A percentile compares a stretch with the other conserved stretches of the same genome.
Evolutionary conservation across 805 yeast species (phyloP).

Genomic region (Metschnikowia continentalis): DNA sequence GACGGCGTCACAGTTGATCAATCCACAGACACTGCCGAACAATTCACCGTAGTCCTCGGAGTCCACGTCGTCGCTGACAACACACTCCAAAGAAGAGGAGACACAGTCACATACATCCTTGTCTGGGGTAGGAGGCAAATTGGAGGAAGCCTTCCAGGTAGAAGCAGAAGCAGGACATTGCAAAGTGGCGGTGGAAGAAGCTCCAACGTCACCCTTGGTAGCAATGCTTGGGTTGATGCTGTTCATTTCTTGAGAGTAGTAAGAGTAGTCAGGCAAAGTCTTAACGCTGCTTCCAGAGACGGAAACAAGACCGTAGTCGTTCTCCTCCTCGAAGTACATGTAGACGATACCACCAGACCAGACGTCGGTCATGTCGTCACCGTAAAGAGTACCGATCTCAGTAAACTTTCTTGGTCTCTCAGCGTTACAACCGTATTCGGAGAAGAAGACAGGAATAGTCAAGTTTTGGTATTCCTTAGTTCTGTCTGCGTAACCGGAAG

Average conservation of each 20-base stretch:
- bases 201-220: constrained; percentile 13
- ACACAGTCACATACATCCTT: constrained; percentile 61
- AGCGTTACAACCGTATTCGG: constrained; percentile 84
- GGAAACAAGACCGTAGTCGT: constrained; percentile 75
- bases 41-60: constrained; percentile 55
- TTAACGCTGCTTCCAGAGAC: constrained; percentile 46
- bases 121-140: constrained; percentile 78
- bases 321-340: constrained; percentile 84
- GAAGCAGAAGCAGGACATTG: constrained; percentile 56
- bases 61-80: constrained; percentile 51
- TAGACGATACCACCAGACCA: constrained; percentile 95
- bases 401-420: constrained; percentile 71
- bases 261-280: constrained; percentile 57
- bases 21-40: constrained; percentile 55
- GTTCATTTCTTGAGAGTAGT: constrained; percentile 20
- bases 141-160: constrained; percentile 65
- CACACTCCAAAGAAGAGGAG: constrained; percentile 53
- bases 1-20: constrained; percentile 59
- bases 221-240: constrained; percentile 46
- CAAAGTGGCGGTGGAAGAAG: constrained; percentile 33
- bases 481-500: constrained; percentile 67
- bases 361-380: constrained; percentile 73
- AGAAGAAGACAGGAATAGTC: constrained; percentile 78
- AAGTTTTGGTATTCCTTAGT: constrained; percentile 69
- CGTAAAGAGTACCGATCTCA: constrained; percentile 66